Evolutionary conservation across 495 filamentous ascomycete species (phyloP), one percentile per base, ranked within the genome.

Genomic region (Tuber calosporum): DNA sequence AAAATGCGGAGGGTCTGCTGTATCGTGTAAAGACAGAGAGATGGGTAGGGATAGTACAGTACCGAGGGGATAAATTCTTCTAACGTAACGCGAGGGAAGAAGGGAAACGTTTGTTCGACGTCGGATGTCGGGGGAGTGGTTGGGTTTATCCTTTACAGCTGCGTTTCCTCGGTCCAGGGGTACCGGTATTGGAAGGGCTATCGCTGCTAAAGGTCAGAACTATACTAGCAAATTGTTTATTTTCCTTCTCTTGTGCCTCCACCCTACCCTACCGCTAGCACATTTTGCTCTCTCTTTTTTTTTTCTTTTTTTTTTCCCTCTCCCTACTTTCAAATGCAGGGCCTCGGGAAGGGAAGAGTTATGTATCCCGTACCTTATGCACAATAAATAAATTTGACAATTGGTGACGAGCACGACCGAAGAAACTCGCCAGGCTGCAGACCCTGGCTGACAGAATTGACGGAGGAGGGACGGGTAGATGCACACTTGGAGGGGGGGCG

Each of bases 191-290:
- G 70, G 75, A 74, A 66, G 34, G 66, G 30, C 30, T 68, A 69
- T 45, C 39, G 71, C 38, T 41, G 74, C 75, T 42, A 73, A 73
- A 68, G 20, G 74, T 78, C 76, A 78, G 76, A 53, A 73, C 67
- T 66, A 69, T 73, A 76, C 72, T 53, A n/a, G 26, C 30, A 62
- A 66, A 42, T 74, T 26, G 26, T 74, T 48, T 74, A 34, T 68
- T 41, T 43, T 74, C 62, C 73, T 34, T 62, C 11, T 62, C 53
- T 34, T 62, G 53, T 19, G 19, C 53, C 26, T 62, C 53, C 53
- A 34, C 26, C 53, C 53, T 42, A 34, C 26, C 53, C 53, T 42
- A 13, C 15, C 39, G 39, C 8, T 3, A 26, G 48, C 48, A 58
- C 48, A n/a, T 26, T 58, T n/a, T 62, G 5, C 26, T 39, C 6